phyloP scores from a whole-genome alignment of 805 yeast genomes.

The Yamadazyma laniorum region DNA sequence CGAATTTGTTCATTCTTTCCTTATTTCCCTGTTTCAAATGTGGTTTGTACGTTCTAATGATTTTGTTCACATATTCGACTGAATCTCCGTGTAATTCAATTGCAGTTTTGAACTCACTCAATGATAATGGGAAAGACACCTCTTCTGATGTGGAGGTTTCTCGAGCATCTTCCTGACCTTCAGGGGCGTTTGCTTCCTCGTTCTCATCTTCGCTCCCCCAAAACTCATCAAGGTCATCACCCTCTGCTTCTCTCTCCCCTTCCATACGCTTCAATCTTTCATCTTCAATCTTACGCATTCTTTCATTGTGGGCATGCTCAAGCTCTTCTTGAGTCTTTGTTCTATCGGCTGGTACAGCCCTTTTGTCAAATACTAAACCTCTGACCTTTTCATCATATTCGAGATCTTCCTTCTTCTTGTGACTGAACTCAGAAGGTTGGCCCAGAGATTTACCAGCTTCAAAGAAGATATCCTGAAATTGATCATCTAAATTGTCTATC shows the following conservation, averaged over 20 bases:
- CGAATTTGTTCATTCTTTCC: constrained; percentile 62
- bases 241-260: constrained; percentile 58
- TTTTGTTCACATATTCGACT: constrained; percentile 47
- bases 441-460: constrained; percentile 36
- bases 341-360: constrained; percentile 80
- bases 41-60: constrained; percentile 68
- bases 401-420: constrained; percentile 39
- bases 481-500: constrained; percentile 68
- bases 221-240: constrained; percentile 67
- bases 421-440: constrained; percentile 21
- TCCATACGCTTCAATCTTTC: constrained; percentile 74
- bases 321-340: constrained; percentile 77
- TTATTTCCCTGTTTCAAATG: constrained; percentile 80
- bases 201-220: constrained; percentile 52
- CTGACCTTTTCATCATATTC: constrained; percentile 67
- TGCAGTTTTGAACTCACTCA: constrained; percentile 27
- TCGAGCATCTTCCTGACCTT: constrained; percentile 24
- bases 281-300: constrained; percentile 59
- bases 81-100: constrained; percentile 1
- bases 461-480: constrained; percentile 66
- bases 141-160: constrained; percentile 16
- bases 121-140: constrained; percentile 15
- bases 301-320: constrained; percentile 57
- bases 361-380: constrained; percentile 64
- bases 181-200: constrained; percentile 27